These are phyloP conservation scores for Russula dissimulans DNA, from an alignment of 768 basidiomycete species.

Conservation along the genomic window DNA sequence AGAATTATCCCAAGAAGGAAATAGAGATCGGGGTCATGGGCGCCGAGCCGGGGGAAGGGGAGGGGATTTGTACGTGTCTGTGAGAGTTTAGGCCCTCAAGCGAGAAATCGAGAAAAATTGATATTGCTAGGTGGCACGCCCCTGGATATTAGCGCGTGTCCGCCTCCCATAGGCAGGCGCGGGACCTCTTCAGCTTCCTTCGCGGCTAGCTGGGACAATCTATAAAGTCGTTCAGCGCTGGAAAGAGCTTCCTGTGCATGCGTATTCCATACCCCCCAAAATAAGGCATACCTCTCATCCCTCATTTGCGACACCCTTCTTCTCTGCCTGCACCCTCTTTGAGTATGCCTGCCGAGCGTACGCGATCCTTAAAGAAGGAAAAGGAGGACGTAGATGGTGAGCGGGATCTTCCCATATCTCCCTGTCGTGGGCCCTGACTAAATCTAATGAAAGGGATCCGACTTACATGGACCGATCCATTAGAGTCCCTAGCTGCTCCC, in stretches of 20 bases:
- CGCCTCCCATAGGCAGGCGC: conserved; percentile 5
- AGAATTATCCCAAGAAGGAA: not conserved
- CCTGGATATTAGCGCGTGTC: conserved; percentile 10
- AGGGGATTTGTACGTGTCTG: not conserved
- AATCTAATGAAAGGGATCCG: conserved; percentile 26
- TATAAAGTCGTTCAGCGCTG: conserved; percentile 14
- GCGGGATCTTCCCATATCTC: not conserved
- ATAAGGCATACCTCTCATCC: conserved; percentile 3
- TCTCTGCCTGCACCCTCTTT: not conserved
- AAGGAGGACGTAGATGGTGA: conserved; percentile 10
- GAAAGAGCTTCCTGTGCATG: not conserved
- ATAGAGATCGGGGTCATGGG: not conserved
- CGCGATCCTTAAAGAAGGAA: conserved; percentile 17
- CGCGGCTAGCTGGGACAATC: not conserved
- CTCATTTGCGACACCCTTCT: conserved; percentile 1
- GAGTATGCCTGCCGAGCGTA: conserved; percentile 20
- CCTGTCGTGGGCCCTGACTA: not conserved
- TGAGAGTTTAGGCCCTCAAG: not conserved
- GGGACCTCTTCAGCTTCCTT: not conserved
- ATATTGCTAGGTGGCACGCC: conserved; percentile 4
- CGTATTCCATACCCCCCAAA: conserved; percentile 11
- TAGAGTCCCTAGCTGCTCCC: conserved; percentile 30
- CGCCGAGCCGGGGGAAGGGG: conserved; percentile 3
- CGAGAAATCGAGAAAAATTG: not conserved
- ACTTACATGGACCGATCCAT: conserved; percentile 38